Evolutionary conservation across 805 yeast genomes (phyloP), one percentile per base, ranked within the genome.

Genomic region (Spathaspora girioi): DNA sequence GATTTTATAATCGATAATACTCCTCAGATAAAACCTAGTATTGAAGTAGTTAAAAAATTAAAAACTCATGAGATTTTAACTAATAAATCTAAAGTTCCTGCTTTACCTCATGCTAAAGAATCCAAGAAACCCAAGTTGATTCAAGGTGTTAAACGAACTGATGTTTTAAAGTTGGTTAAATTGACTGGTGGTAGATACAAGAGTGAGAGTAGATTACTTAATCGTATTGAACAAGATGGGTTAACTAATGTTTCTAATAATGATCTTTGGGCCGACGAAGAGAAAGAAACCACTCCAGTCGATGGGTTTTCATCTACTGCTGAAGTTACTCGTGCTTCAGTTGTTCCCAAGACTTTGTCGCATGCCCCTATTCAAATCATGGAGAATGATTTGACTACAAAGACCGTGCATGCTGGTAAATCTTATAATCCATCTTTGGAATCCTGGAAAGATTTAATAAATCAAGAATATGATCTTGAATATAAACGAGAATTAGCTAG

Each of bases 351-450:
- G 23, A 85, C 92, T 2, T 59, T 84, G 56, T 73, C 67, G 45
- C 66, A 70, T 31, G 71, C 71, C 2, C 85, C 96, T 1, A 64
- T 83, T n/a, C 59, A 60, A 42, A 79, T 89, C 15, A 77, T 74
- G 52, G 76, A 77, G n/a, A 60, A 70, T 45, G 83, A 76, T 17
- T 66, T 58, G 1, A 51, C 56, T 12, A 59, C 62, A 9, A 60
- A 62, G 41, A 41, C 83, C 3, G 91, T 96, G 11, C 85, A 86
- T 59, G 94, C 86, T 1, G 98, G 98, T 50, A 88, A 87, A 66
- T 92, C 98, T 2, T 94, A 90, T 64, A 94, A 94, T 64, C 99
- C 99, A 23, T 79, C 93, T 11, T 74, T 84, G 56, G 87, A 85
- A 50, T 82, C 87, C 26, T 94, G 99, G 99, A 82, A 83, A 59